Evolutionary conservation across 805 yeast species (phyloP), one percentile per base, ranked within the genome.

Genomic region (Naumovozyma dairenensis): DNA sequence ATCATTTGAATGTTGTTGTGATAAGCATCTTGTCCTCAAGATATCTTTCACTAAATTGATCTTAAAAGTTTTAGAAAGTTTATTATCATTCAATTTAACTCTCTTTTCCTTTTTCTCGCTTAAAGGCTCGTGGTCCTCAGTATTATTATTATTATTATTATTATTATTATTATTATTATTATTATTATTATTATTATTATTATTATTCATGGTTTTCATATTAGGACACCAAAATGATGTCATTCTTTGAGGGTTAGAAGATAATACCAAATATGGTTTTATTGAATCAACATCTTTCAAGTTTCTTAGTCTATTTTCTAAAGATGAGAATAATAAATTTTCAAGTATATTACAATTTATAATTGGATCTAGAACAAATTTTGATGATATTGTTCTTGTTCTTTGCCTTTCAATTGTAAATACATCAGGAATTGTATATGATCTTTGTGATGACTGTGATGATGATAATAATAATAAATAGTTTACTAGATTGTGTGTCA

Each of bases 371-470:
- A 71, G 56, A 1, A 77, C 66, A 13, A 50, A 52, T 8, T 61
- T 57, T 2, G 69, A 57, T 0, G 77, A 70, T 41, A 54, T 55
- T 0, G 73, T 62, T 32, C 82, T 59, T 26, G 68, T 59, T 25
- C 83, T 46, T 48, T 77, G 84, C 36, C 74, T 47, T 44, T 77
- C 84, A 3, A 77, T 55, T 8, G 75, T 45, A 3, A 72, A 60
- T 3, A 65, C 48, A 37, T 67, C 67, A 0, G 74, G 69, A n/a
- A n/a, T n/a, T n/a, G n/a, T n/a, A n/a, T n/a, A n/a, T n/a, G n/a
- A n/a, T n/a, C n/a, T n/a, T n/a, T n/a, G n/a, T 12, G 8, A 7
- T 20, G 22, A 20, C 22, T 7, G 9, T 7, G 7, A 5, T 10
- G 8, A 12, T 5, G 6, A 8, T 5, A 6, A 34, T 2, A 33